Conservation (phyloP, 192 early-diverging fungal species). For the Jimgerdemannia flammicorona region DNA sequence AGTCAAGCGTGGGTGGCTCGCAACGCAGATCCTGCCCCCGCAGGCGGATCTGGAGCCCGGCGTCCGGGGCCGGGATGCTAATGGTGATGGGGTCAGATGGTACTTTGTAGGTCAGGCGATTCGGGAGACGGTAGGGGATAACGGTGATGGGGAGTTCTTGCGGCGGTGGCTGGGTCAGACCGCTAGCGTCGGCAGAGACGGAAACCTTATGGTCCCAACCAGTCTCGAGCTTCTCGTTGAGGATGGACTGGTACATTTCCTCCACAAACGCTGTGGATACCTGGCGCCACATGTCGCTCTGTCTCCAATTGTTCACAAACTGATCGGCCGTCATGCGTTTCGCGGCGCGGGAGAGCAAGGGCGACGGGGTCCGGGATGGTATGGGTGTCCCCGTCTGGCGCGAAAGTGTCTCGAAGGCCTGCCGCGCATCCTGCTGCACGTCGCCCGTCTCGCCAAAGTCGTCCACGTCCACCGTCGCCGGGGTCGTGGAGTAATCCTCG, state of each 20-base stretch:
- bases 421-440: background rate
- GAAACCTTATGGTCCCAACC: constrained; percentile 30
- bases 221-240: constrained; percentile 42
- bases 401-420: background rate
- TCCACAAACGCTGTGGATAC: constrained; percentile 32
- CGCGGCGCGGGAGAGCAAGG: background rate
- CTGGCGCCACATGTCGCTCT: constrained; percentile 27
- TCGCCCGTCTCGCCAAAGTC: background rate
- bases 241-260: constrained; percentile 38
- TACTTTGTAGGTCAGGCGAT: constrained; percentile 49
- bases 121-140: constrained; percentile 43
- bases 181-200: constrained; percentile 2
- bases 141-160: constrained; percentile 31
- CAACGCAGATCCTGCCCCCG: constrained; percentile 54
- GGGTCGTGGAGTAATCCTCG: constrained; percentile 17
- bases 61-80: constrained; percentile 50
- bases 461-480: background rate
- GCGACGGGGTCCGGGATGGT: background rate
- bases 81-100: constrained; percentile 51
- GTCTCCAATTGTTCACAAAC: constrained; percentile 26
- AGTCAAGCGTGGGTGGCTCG: constrained; percentile 52
- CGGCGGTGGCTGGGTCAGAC: background rate
- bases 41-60: constrained; percentile 53
- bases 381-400: background rate
- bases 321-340: constrained; percentile 5